Percentiles rank a stretch among this genome's conserved stretches.
Conservation (phyloP, 129 eudicot genomes). For the Helianthus annuus region HanXRQr2.0-SUNRISE NC_035435.2:156301152-156301651, state of each 20-base stretch:
- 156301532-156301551: slow-evolving; percentile 4
- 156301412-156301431: slow-evolving; percentile 15
- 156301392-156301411: slow-evolving; percentile 13
- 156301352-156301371: not conserved
- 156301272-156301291: not conserved
- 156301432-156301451: slow-evolving; percentile 38
- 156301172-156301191: not conserved
- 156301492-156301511: not conserved
- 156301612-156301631: slow-evolving; percentile 24
- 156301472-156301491: slow-evolving; percentile 28
- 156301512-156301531: slow-evolving; percentile 3
- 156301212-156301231: not conserved
- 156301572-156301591: slow-evolving; percentile 5
- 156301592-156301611: not conserved
- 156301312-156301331: slow-evolving; percentile 9
- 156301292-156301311: not conserved
- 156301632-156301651: slow-evolving; percentile 6
- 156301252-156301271: not conserved
- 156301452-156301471: slow-evolving; percentile 34
- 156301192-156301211: slow-evolving; percentile 11
- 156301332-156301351: not conserved
- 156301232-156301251: slow-evolving; percentile 21
- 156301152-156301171: slow-evolving; percentile 15
- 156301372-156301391: slow-evolving; percentile 36
- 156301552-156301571: slow-evolving; percentile 7